phyloP scores from a whole-genome alignment of 2,329 filamentous ascomycete genomes.

The Fusarium verticillioides region DNA sequence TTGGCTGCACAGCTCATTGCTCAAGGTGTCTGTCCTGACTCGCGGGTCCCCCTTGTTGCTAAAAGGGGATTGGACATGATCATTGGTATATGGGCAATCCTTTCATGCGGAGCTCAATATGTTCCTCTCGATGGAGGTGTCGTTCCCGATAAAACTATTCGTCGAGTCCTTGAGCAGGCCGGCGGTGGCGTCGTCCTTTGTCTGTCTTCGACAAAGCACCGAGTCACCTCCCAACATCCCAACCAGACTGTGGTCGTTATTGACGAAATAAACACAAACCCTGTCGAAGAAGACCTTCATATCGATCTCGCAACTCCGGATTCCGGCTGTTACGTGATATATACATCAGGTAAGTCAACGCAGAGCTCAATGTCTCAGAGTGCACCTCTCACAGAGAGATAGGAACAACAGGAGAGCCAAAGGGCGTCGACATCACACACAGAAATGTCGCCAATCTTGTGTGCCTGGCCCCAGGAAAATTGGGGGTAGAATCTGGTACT shows the following conservation, averaged over 20 bases:
- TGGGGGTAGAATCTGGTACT: constrained; percentile 61
- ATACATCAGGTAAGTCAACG: constrained; percentile 60
- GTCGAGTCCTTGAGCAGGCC: constrained; percentile 61
- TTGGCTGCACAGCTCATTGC: constrained; percentile 54
- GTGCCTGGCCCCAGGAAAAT: constrained; percentile 60
- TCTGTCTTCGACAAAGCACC: constrained; percentile 52
- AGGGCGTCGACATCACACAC: constrained; percentile 69
- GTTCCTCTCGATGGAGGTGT: constrained; percentile 68
- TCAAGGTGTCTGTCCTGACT: constrained; percentile 55
- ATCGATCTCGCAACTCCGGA: constrained; percentile 51
- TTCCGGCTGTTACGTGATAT: constrained; percentile 60
- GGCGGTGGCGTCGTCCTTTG: constrained; percentile 59
- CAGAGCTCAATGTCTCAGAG: background rate
- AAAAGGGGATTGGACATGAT: constrained; percentile 67
- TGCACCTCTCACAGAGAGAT: constrained; percentile 1
- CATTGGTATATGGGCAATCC: constrained; percentile 65
- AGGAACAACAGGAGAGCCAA: constrained; percentile 66
- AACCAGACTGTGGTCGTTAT: constrained; percentile 43
- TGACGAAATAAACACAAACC: constrained; percentile 36
- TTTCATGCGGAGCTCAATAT: constrained; percentile 69
- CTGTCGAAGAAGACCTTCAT: constrained; percentile 17
- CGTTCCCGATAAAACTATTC: constrained; percentile 59
- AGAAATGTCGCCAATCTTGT: constrained; percentile 65
- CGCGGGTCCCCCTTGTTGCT: constrained; percentile 65
- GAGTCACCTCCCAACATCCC: constrained; percentile 46